Conservation (phyloP, 2,329 filamentous ascomycete genomes). For the Cercospora sp. region DNA sequence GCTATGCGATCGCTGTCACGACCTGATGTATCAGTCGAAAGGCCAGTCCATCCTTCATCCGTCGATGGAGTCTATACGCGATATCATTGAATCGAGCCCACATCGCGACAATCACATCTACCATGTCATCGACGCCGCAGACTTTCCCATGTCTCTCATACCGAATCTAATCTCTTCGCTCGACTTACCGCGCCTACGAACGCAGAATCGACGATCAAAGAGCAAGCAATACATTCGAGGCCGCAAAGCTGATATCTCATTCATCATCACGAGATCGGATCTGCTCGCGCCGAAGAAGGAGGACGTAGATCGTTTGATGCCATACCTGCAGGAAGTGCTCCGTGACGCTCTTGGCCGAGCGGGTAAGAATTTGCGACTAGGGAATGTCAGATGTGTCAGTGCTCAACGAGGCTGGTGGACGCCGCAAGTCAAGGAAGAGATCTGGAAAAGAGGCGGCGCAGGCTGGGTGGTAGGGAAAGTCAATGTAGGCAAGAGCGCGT, state of each 20-base stretch:
- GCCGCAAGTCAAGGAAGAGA: conserved; percentile 77
- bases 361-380: conserved; percentile 72
- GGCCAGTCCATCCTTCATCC: conserved; percentile 77
- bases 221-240: conserved; percentile 65
- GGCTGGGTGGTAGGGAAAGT: conserved; percentile 98
- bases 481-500: conserved; percentile 93
- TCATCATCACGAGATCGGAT: conserved; percentile 87
- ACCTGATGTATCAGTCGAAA: conserved; percentile 71
- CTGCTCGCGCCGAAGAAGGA: conserved; percentile 79
- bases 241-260: conserved; percentile 75
- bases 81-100: conserved; percentile 84
- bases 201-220: conserved; percentile 75
- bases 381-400: conserved; percentile 84
- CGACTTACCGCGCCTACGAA: conserved; percentile 70
- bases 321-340: conserved; percentile 75
- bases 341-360: conserved; percentile 70
- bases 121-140: conserved; percentile 89
- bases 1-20: conserved; percentile 84
- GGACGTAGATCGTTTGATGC: conserved; percentile 82
- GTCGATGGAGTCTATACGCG: conserved; percentile 73
- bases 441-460: conserved; percentile 78
- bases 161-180: conserved; percentile 72
- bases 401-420: conserved; percentile 91
- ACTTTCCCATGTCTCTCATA: conserved; percentile 92
- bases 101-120: conserved; percentile 93